Evolutionary conservation across 1,139 yeast genomes (phyloP), one percentile per base, ranked within the genome.

Genomic region (Taphrina flavorubra): DNA sequence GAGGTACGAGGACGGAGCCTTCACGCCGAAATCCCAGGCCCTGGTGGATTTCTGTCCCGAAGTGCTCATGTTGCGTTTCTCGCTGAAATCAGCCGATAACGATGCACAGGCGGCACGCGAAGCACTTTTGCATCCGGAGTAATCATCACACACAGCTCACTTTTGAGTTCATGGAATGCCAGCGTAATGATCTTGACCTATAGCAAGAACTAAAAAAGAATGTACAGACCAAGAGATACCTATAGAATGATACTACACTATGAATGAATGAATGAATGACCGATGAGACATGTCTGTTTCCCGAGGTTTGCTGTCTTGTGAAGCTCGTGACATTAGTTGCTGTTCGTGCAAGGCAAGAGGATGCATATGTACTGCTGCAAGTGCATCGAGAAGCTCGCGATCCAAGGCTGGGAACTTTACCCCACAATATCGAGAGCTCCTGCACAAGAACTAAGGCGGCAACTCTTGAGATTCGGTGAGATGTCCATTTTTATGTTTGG

Each of bases 11-110:
- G 16, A 56, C 20, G 60, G 60, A 7, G 13, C 60, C 7, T 56
- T 56, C 36, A 56, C 60, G 36, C 36, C 37, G 18, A 40, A 37
- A 31, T 39, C 49, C 16, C 60, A 40, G 16, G 60, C 60, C 2
- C 16, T 56, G 14, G 49, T 56, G n/a, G 60, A 56, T 13, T 40
- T 13, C 10, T 56, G 60, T 25, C 60, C 60, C 13, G 60, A 56
- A 39, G 49, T 56, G 13, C 49, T 56, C 14, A 39, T 56, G 36
- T 56, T 56, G 49, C 46, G 60, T 3, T 56, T 56, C 37, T 47
- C 36, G 11, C 10, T 56, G 49, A 10, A 7, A 16, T 16, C 16
- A 14, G 6, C 49, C 16, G 60, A 56, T 25, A 34, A 18, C 10
- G 49, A 36, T 8, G 49, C 10, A 18, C 49, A 56, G 36, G 46